Conservation (phyloP, 345 rosid species). For the Alliaria petiolata region DNA sequence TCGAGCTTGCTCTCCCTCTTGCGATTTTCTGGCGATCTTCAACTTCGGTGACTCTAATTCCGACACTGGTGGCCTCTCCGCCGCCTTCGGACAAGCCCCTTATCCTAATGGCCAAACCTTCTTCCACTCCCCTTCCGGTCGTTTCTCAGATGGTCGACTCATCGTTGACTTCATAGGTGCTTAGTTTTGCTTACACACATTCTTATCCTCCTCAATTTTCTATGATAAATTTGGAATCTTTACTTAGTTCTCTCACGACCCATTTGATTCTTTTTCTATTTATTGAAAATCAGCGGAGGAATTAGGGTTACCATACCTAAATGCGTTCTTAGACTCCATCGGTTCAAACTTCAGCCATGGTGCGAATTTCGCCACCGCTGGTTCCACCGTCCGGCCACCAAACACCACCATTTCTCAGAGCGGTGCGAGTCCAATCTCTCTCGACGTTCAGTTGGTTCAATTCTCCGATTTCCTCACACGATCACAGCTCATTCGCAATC, state of each 20-base stretch:
- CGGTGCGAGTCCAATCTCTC: constrained; percentile 68
- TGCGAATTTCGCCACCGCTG: constrained; percentile 80
- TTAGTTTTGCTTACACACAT: constrained; percentile 23
- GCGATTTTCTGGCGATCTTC: constrained; percentile 31
- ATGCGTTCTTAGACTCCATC: constrained; percentile 56
- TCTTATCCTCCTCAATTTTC: background rate
- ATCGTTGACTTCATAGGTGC: constrained; percentile 64
- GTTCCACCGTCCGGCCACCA: constrained; percentile 61
- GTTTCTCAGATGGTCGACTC: constrained; percentile 63
- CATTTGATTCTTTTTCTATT: background rate
- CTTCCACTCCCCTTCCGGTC: constrained; percentile 61
- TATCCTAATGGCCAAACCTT: constrained; percentile 55
- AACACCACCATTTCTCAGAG: constrained; percentile 52
- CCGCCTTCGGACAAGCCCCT: constrained; percentile 56
- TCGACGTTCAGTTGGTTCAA: constrained; percentile 59
- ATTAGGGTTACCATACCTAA: constrained; percentile 47
- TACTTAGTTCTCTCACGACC: background rate
- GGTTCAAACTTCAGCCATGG: constrained; percentile 82
- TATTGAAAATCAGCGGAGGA: constrained; percentile 41
- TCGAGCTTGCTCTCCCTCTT: background rate
- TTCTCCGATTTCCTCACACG: constrained; percentile 50
- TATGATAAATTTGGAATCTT: background rate
- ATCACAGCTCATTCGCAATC: constrained; percentile 35
- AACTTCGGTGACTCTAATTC: constrained; percentile 48
- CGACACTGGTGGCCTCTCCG: constrained; percentile 56